Percentiles rank a stretch among this genome's conserved stretches.
Conservation (phyloP, 495 filamentous ascomycete species). For the Penicillium cosmopolitanum region DNA sequence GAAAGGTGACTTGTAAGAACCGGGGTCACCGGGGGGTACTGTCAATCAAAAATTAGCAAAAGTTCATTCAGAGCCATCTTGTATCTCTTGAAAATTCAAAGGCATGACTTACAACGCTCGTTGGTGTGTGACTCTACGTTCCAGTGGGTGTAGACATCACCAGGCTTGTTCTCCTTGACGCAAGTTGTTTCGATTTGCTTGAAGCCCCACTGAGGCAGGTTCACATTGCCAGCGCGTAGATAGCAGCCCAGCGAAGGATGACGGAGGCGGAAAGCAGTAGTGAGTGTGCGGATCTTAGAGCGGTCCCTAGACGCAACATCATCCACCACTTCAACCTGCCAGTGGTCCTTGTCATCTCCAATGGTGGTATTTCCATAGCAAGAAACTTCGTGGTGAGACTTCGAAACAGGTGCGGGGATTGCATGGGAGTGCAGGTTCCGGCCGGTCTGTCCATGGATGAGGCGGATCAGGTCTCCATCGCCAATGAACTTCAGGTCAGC, state of each 20-base stretch:
- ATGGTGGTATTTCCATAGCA: slow-evolving; percentile 96
- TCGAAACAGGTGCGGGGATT: slow-evolving; percentile 85
- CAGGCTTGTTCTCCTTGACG: slow-evolving; percentile 88
- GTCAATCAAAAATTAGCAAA: slow-evolving; percentile 8
- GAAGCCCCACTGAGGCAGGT: slow-evolving; percentile 98
- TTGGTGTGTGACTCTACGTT: slow-evolving; percentile 96
- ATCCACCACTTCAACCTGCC: slow-evolving; percentile 88
- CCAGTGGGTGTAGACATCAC: slow-evolving; percentile 97
- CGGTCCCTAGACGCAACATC: slow-evolving; percentile 86
- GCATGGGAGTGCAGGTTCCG: slow-evolving; percentile 95
- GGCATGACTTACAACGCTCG: slow-evolving; percentile 75
- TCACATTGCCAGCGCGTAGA: slow-evolving; percentile 91
- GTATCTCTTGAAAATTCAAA: neutral
- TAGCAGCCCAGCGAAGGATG: slow-evolving; percentile 88
- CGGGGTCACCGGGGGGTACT: slow-evolving; percentile 91
- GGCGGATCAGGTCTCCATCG: slow-evolving; percentile 77
- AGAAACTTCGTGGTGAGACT: slow-evolving; percentile 89
- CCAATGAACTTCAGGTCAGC: slow-evolving; percentile 72
- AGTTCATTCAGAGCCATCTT: neutral
- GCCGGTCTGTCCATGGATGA: slow-evolving; percentile 94
- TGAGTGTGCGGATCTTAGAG: slow-evolving; percentile 87
- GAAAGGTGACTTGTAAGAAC: slow-evolving; percentile 95
- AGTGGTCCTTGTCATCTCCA: slow-evolving; percentile 98
- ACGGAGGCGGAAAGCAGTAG: slow-evolving; percentile 87
- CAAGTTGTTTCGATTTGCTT: slow-evolving; percentile 99